phyloP scores from a whole-genome alignment of 2,329 filamentous ascomycete genomes.

The Talaromyces sp. region DNA sequence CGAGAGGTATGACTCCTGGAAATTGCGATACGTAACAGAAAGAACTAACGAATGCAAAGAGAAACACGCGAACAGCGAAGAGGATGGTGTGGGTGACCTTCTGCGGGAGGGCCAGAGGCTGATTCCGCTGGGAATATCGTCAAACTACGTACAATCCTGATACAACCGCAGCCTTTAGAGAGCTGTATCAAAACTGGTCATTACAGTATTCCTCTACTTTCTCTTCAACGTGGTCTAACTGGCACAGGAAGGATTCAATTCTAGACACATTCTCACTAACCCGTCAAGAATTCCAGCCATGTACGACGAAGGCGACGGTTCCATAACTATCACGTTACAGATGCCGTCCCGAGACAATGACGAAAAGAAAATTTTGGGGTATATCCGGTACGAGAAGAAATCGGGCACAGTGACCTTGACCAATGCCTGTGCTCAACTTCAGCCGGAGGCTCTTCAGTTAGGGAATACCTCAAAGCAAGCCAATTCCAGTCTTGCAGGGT shows the following conservation, averaged over 20 bases:
- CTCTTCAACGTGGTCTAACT: neutral
- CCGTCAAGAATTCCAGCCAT: neutral
- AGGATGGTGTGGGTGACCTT: neutral
- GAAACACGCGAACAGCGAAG: neutral
- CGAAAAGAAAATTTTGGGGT: neutral
- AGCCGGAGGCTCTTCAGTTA: neutral
- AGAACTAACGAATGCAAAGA: neutral
- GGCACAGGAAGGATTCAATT: conserved; percentile 2
- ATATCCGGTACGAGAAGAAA: neutral
- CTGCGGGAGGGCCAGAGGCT: neutral
- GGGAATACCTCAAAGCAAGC: neutral
- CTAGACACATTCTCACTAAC: neutral
- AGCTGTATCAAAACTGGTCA: conserved; percentile 7
- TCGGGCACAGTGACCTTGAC: neutral
- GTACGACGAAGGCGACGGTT: neutral
- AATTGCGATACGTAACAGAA: neutral
- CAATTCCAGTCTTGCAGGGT: neutral
- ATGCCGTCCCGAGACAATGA: neutral
- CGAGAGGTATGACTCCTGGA: neutral
- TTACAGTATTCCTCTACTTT: neutral
- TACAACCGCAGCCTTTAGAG: neutral
- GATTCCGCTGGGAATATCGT: neutral
- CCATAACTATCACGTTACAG: neutral
- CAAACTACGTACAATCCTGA: neutral
- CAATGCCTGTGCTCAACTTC: neutral